These are phyloP conservation scores for Metarhizium guizhouense DNA, from an alignment of 2,329 filamentous ascomycete species.

Conservation along the genomic window DNA sequence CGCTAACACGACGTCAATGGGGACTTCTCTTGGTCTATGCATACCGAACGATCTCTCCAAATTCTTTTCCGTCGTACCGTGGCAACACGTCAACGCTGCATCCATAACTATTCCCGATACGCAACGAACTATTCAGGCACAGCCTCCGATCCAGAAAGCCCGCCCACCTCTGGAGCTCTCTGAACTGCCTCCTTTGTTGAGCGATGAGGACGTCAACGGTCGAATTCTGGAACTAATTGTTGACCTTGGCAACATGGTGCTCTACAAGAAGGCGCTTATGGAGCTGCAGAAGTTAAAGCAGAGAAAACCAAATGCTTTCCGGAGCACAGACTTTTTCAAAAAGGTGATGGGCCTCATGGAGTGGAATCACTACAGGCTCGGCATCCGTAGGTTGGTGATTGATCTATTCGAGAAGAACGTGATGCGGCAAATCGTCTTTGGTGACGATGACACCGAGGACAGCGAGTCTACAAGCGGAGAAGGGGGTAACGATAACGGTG, in stretches of 20 bases:
- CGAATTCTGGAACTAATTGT: constrained; percentile 78
- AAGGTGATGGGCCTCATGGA: constrained; percentile 80
- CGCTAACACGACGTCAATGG: constrained; percentile 74
- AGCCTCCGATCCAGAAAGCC: constrained; percentile 32
- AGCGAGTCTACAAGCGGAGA: constrained; percentile 44
- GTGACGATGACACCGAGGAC: constrained; percentile 59
- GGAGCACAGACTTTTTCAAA: constrained; percentile 68
- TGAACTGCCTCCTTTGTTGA: constrained; percentile 34
- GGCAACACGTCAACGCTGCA: constrained; percentile 43
- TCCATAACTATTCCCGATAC: constrained; percentile 37
- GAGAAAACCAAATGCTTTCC: constrained; percentile 67
- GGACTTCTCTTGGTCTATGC: constrained; percentile 78
- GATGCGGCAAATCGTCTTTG: constrained; percentile 74
- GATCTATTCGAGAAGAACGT: constrained; percentile 92
- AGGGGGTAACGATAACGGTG: constrained; percentile 47
- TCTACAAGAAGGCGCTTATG: constrained; percentile 76
- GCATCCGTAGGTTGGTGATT: constrained; percentile 80
- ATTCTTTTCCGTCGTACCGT: constrained; percentile 62
- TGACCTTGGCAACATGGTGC: constrained; percentile 85
- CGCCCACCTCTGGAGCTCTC: constrained; percentile 35
- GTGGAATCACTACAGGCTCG: constrained; percentile 79
- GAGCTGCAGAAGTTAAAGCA: constrained; percentile 75
- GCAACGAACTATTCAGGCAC: constrained; percentile 42
- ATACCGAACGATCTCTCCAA: constrained; percentile 71
- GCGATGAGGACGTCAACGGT: constrained; percentile 58